Evolutionary conservation across 441 rosid species (phyloP), one percentile per base, ranked within the genome.

Genomic region (Croton setiger): DNA sequence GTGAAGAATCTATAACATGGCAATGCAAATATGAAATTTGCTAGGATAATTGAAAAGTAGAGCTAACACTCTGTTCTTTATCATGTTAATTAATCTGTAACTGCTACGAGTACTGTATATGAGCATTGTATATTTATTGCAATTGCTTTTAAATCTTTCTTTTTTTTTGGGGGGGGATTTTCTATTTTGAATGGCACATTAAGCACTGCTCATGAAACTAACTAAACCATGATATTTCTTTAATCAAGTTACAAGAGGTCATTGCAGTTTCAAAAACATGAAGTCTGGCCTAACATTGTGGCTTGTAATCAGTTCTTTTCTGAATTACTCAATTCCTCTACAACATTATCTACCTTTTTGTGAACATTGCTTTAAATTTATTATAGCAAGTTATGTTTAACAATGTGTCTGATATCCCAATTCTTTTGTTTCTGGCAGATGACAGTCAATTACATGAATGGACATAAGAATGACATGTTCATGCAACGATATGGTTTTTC

Each of bases 401-500:
- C 35, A 57, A 12, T 13, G 27, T 31, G n/a, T 63, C 37, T 23
- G 35, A 52, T 49, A 12, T 75, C 48, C 58, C 9, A 4, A 36
- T 27, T 14, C 67, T 59, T 41, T 49, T 15, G n/a, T 53, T 60
- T 37, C 60, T 31, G 5, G 63, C 88, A 91, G 98, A 83, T 93
- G 95, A 93, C 96, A 39, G 72, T 93, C 65, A 82, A 93, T 76
- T 93, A 91, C 82, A 77, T 89, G 88, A 76, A 63, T 53, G 87
- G 88, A 45, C 84, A 79, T 76, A 81, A 78, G 75, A 93, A 89
- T 64, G 66, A 78, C 74, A 67, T 81, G 81, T 79, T 87, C 70
- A 84, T 91, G 93, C 93, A 88, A 86, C 82, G 91, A 86, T 93
- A 93, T 12, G 98, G 98, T 59, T 91, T 93, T 76, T 93, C 98